Evolutionary conservation across 148 eudicot species (phyloP).

Genomic region (Rhododendron vialii): DNA sequence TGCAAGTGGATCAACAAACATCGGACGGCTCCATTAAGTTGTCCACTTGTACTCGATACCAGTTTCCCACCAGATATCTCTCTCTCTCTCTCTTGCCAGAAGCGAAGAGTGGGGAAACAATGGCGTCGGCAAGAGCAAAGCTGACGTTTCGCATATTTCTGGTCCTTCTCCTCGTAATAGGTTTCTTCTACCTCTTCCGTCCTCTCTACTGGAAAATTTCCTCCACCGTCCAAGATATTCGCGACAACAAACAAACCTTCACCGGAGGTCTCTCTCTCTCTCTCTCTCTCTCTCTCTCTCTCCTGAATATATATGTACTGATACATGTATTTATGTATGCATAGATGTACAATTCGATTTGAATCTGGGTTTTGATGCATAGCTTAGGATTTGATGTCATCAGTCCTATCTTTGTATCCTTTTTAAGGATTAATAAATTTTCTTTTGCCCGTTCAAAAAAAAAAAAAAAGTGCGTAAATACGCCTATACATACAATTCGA

Average conservation of each 20-base stretch:
- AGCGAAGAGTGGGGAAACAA: not conserved
- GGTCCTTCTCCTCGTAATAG: conserved; percentile 16
- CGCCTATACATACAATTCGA: not conserved
- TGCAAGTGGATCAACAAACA: too few relatives aligned
- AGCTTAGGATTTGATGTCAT: too few relatives aligned
- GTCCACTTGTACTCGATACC: too few relatives aligned
- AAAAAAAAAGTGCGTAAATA: too few relatives aligned
- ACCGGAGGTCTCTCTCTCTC: conserved; percentile 31
- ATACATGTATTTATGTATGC: not conserved
- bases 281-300: not conserved
- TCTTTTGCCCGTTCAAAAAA: too few relatives aligned
- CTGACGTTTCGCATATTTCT: conserved; percentile 28
- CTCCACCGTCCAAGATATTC: conserved; percentile 55
- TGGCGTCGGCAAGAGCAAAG: conserved; percentile 37
- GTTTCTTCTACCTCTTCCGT: conserved; percentile 45
- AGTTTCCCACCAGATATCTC: too few relatives aligned
- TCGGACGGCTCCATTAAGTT: too few relatives aligned
- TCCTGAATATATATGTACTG: too few relatives aligned
- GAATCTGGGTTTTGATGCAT: not conserved
- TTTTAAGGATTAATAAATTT: too few relatives aligned
- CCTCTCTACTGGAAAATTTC: conserved; percentile 70
- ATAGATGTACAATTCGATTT: not conserved
- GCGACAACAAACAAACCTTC: conserved; percentile 47
- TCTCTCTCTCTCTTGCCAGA: not conserved
- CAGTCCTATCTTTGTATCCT: too few relatives aligned